Conservation (phyloP, 352 stramenopile genomes). For the Phytophthora pinifolia region DNA sequence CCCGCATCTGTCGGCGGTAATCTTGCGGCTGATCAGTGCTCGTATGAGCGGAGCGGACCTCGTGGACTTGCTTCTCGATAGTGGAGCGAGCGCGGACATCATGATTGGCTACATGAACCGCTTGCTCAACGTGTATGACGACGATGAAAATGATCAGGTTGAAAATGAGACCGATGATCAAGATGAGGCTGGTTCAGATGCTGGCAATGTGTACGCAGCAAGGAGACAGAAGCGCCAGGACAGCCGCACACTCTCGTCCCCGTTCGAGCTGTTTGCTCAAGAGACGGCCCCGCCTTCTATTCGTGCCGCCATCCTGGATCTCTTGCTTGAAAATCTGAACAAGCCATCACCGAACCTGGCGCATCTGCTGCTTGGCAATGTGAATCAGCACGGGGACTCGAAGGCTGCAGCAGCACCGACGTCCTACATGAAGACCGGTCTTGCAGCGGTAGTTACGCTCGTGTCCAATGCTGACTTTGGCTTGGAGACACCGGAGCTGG, state of each 20-base stretch:
- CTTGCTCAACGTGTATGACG: conserved; percentile 70
- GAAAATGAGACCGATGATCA: conserved; percentile 31
- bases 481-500: conserved; percentile 59
- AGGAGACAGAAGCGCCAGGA: conserved; percentile 50
- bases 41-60: conserved; percentile 61
- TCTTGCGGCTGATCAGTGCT: conserved; percentile 69
- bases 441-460: conserved; percentile 74
- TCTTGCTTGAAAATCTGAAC: conserved; percentile 76
- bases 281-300: conserved; percentile 48
- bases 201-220: conserved; percentile 29
- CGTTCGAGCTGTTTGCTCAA: conserved; percentile 49
- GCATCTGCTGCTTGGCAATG: conserved; percentile 67
- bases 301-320: conserved; percentile 65
- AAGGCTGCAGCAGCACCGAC: conserved; percentile 23
- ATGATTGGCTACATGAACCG: conserved; percentile 80
- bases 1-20: conserved; percentile 62
- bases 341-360: conserved; percentile 77
- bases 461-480: conserved; percentile 73
- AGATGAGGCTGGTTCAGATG: conserved; percentile 24
- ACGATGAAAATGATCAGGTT: conserved; percentile 36
- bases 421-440: conserved; percentile 48
- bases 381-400: conserved; percentile 40
- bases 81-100: conserved; percentile 59
- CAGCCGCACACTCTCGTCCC: conserved; percentile 44
- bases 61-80: conserved; percentile 72